Evolutionary conservation across 495 filamentous ascomycete genomes (phyloP).

Genomic region (Corynascus novoguineensis): DNA sequence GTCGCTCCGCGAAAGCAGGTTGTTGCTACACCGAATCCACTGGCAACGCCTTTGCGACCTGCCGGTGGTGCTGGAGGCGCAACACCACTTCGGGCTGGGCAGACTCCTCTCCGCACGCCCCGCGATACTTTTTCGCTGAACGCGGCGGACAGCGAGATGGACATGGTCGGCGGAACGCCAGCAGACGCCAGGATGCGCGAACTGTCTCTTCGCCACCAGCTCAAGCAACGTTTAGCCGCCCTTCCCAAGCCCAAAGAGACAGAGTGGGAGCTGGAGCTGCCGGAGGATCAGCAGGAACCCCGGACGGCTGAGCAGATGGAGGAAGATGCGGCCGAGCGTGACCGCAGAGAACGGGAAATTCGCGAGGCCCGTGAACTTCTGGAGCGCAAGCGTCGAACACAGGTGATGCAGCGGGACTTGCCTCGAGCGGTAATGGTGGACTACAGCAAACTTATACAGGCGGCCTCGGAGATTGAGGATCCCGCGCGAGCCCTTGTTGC

Average conservation of each 20-base stretch:
- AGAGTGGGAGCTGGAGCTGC: constrained; percentile 87
- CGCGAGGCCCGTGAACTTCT: constrained; percentile 65
- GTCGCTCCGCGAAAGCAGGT: constrained; percentile 74
- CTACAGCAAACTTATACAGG: constrained; percentile 59
- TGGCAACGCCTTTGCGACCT: constrained; percentile 83
- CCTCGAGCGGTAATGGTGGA: constrained; percentile 75
- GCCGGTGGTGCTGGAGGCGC: constrained; percentile 62
- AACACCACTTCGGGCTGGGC: constrained; percentile 66
- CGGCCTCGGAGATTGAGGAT: constrained; percentile 40
- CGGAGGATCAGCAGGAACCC: constrained; percentile 69
- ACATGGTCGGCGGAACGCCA: constrained; percentile 69
- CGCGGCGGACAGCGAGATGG: constrained; percentile 55
- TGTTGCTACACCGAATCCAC: constrained; percentile 84
- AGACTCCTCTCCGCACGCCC: constrained; percentile 87
- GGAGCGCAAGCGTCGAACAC: constrained; percentile 78
- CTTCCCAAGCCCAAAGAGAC: constrained; percentile 88
- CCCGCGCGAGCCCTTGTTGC: constrained; percentile 54
- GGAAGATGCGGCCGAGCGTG: constrained; percentile 81
- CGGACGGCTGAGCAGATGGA: constrained; percentile 50
- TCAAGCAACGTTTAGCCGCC: constrained; percentile 68
- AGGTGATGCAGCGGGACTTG: constrained; percentile 78
- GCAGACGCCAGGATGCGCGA: constrained; percentile 72
- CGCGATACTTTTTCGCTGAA: constrained; percentile 88
- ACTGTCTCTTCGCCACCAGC: constrained; percentile 60
- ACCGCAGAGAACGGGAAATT: constrained; percentile 62